Base-by-base conservation (phyloP, 805 yeast species). In the Barnettozyma sucrosica region DNA sequence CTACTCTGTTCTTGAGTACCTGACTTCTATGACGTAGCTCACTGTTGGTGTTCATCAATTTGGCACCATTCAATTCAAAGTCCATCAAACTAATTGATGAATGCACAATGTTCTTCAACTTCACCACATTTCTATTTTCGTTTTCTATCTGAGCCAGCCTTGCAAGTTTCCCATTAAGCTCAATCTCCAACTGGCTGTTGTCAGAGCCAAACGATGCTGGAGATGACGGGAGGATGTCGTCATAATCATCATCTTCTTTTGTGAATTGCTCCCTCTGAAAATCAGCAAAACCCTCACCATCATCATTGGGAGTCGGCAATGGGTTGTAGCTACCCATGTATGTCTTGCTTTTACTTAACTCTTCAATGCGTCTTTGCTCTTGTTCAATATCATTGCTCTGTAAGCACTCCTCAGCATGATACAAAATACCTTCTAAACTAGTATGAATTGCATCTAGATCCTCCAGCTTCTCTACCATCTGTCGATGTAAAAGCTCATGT, bases 151-250 rank as follows among this genome's bases (percentile, higher is more conserved):
- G 56, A 4, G 50, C 44, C 28, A 55, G 4, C 18, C 49, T 41
- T 2, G 57, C 40, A 2, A 58, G 41, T 13, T 51, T 43, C 5
- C 49, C 41, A 33, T 50, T 51, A 23, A 58, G 25, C 10, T 57
- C 61, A 9, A 57, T 48, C 42, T 57, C 61, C 7, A 53, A 8
- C n/a, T 57, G 55, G 11, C 53, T 46, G 1, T 47, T 42, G 18
- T 45, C 47, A 14, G 60, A 56, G 1, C 44, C 49, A 36, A 44
- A 47, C 2, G 55, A 52, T 25, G 50, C 56, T 2, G 61, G 61
- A 6, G 61, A 58, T 4, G 62, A 58, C 4, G 62, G 58, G 4
- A 52, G 38, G 25, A n/a, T n/a, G n/a, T 53, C 46, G 7, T 39
- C 20, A 19, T 44, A 36, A 25, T 16, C 34, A 24, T 19, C 20